Evolutionary conservation across 352 stramenopile genomes (phyloP), one percentile per base, ranked within the genome.

Genomic region (Aphanomyces cochlioides): DNA sequence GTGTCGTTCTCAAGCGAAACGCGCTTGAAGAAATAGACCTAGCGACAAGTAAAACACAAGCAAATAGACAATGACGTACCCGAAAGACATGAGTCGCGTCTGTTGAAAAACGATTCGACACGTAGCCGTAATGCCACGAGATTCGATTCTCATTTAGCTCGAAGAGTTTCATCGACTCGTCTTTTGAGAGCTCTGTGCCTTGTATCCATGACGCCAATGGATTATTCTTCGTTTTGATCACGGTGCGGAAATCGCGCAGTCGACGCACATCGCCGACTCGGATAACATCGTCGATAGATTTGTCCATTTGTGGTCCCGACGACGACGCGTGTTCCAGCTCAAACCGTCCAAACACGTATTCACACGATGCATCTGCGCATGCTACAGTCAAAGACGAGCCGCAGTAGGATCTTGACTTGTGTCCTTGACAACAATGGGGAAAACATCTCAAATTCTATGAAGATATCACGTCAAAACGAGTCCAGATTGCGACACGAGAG

Each of bases 71-170:
- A n/a, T 17, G 7, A 13, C 28, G 17, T 39, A 61, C 54, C 36
- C 28, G 54, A 40, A 61, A 61, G 17, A 61, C 54, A n/a, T 61
- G 54, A 15, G 54, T 61, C 34, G 54, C 54, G 34, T 61, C 54
- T 7, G 54, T 61, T 12, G 54, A 61, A 39, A 61, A 61, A 21
- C 54, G 54, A n/a, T 61, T 61, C 19, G 54, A 61, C 5, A 61
- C 54, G 54, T 61, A 61, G 54, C 54, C 54, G n/a, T 61, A 61
- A 61, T 61, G 54, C 54, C 54, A 61, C 54, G 54, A 61, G 54
- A 61, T 61, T 28, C 54, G 54, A 37, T 61, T 61, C 34, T 61
- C 54, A 37, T 61, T 61, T 28, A 61, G 15, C 54, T 61, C 54
- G 43, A 61, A 61, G 17, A 61, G 8, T 37, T 61, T 61, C 15